Base-by-base conservation (phyloP, 495 filamentous ascomycete species). In the Aspergillus diversus region DNA sequence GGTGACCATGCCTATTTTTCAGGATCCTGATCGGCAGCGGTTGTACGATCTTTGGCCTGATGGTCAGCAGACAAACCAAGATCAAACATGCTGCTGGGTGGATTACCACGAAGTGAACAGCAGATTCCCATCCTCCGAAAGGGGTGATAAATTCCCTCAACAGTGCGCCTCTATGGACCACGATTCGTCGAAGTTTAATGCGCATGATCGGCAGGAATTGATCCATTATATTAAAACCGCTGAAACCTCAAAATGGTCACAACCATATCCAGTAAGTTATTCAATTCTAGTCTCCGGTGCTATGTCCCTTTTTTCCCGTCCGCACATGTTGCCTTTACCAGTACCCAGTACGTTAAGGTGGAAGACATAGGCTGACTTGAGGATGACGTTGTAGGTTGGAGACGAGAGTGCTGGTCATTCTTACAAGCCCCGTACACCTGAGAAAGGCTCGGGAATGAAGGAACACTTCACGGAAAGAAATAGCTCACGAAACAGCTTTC, bases 151-250 rank as follows among this genome's bases (percentile, higher is more conserved):
- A 8, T 48, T 60, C 31, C n/a, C 59, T 31, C 43, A 42, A 16
- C 54, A 62, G 6, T 21, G 13, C 12, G 50, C 27, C 7, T 32
- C 67, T 34, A 32, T 54, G 31, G 63, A 68, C 32, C 16, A 46
- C 37, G 63, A 59, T 27, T 39, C 55, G 9, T 39, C 73, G 8
- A 72, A 57, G 27, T 33, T 73, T 16, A 71, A 72, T 65, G 68
- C 72, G 12, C 70, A 71, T 60, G 85, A 91, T 68, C 84, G 94
- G 63, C 87, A 85, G 54, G 88, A 93, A 74, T 82, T 97, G 63
- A 97, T 97, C 62, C 86, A 92, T 74, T 83, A 89, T 63, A 83
- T 97, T 65, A 98, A 97, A 78, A 84, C 83, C 75, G 86, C 87
- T 42, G 87, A 93, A 73, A 90, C 85, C 59, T 89, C 90, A 53